phyloP scores from a whole-genome alignment of 495 filamentous ascomycete species.

The Neurospora sp. region DNA sequence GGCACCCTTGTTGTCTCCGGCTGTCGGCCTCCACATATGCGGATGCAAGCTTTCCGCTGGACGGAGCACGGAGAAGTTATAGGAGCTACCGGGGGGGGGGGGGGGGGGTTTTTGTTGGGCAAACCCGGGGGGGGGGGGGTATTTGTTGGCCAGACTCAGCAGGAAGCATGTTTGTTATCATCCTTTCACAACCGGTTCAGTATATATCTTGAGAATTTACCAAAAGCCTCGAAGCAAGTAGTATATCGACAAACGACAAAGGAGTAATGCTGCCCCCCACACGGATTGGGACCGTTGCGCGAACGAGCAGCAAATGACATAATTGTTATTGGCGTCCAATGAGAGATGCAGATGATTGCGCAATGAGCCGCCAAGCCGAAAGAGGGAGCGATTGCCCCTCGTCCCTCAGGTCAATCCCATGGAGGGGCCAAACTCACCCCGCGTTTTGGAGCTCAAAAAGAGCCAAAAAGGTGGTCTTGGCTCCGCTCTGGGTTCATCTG shows the following conservation, averaged over 20 bases:
- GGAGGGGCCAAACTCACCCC: slow-evolving; percentile 21
- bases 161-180: not conserved
- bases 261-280: not conserved
- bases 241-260: not conserved
- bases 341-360: slow-evolving; percentile 17
- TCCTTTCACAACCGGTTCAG: not conserved
- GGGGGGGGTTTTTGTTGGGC: no score
- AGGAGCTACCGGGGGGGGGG: no score
- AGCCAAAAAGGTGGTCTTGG: not conserved
- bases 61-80: not conserved
- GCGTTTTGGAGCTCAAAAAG: slow-evolving; percentile 5
- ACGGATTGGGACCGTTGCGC: slow-evolving; percentile 12
- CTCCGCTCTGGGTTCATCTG: not conserved
- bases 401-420: slow-evolving; percentile 5
- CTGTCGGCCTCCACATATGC: not conserved
- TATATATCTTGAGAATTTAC: no score
- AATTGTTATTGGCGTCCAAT: slow-evolving; percentile 20
- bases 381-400: slow-evolving; percentile 24
- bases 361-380: slow-evolving; percentile 24
- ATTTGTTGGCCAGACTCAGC: not conserved
- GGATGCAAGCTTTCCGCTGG: not conserved
- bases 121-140: no score
- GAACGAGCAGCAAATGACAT: slow-evolving; percentile 22
- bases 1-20: not conserved
- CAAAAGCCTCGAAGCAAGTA: not conserved